These are phyloP conservation scores for Phoma sp. DNA, from an alignment of 2,329 filamentous ascomycete genomes.

Conservation along the genomic window DNA sequence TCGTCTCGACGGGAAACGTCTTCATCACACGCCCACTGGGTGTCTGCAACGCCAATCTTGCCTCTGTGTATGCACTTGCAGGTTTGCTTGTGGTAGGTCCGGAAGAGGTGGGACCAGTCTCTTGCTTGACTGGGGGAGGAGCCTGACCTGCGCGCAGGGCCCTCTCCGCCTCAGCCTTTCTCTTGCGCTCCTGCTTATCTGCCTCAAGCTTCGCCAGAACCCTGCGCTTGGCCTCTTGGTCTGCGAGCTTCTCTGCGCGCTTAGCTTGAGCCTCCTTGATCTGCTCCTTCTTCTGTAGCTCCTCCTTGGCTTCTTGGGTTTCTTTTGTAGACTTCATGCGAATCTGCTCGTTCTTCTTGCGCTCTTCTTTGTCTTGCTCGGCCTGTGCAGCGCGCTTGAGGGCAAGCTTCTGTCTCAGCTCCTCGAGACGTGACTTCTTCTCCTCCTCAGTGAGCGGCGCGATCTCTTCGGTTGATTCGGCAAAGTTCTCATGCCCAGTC, in stretches of 20 bases:
- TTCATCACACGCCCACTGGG: constrained; percentile 79
- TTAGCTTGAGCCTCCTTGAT: constrained; percentile 90
- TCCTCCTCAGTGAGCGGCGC: constrained; percentile 90
- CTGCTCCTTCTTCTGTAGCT: constrained; percentile 84
- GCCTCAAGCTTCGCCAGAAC: constrained; percentile 94
- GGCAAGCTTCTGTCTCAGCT: constrained; percentile 73
- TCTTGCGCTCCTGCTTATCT: constrained; percentile 86
- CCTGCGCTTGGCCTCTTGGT: constrained; percentile 82
- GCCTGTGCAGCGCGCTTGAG: constrained; percentile 74
- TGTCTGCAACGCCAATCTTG: constrained; percentile 82
- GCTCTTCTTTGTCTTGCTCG: constrained; percentile 77
- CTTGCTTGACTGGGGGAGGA: constrained; percentile 55
- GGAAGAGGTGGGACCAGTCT: constrained; percentile 55
- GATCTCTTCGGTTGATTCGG: constrained; percentile 91
- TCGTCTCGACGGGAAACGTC: constrained; percentile 86
- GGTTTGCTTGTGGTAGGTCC: constrained; percentile 63
- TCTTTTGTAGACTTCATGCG: constrained; percentile 90
- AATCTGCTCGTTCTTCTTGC: constrained; percentile 84
- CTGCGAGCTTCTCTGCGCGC: constrained; percentile 83
- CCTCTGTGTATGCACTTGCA: constrained; percentile 76
- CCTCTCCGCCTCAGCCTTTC: constrained; percentile 85
- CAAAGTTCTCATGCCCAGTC: constrained; percentile 88
- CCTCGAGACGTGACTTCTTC: constrained; percentile 78
- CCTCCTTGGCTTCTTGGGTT: constrained; percentile 86
- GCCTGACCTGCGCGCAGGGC: constrained; percentile 80